Conservation (phyloP, 1,284 basidiomycete species). For the Leccinum fallax region DNA sequence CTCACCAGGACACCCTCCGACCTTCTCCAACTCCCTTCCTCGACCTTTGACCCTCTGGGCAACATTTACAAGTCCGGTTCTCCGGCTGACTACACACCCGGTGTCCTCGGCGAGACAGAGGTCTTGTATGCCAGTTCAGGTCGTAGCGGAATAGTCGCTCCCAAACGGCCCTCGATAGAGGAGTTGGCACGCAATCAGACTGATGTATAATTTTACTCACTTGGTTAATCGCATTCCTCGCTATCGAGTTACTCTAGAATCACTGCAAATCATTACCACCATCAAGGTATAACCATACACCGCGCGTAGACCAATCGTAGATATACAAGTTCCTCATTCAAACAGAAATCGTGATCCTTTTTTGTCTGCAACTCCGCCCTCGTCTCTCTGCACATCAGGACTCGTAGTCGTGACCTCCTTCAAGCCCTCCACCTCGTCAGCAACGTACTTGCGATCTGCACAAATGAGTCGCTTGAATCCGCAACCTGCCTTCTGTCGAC, state of each 20-base stretch:
- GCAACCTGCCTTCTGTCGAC: constrained; percentile 17
- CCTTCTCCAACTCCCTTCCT: constrained; percentile 65
- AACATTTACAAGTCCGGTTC: constrained; percentile 30
- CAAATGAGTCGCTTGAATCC: constrained; percentile 20
- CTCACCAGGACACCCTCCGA: constrained; percentile 74
- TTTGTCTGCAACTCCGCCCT: neutral
- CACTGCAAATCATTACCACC: neutral
- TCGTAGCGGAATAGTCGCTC: constrained; percentile 37
- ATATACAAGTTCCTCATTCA: neutral
- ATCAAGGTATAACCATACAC: neutral
- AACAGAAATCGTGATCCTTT: neutral
- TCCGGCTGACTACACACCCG: constrained; percentile 52
- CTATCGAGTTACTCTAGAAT: constrained; percentile 4
- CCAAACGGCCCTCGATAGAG: constrained; percentile 31
- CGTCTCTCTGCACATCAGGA: neutral
- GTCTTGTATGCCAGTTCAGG: constrained; percentile 69
- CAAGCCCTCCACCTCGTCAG: constrained; percentile 9
- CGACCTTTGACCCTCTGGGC: constrained; percentile 47
- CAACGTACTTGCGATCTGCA: constrained; percentile 18
- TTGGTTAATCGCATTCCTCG: constrained; percentile 31
- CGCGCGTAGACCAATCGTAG: neutral
- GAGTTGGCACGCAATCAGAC: constrained; percentile 19
- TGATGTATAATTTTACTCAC: constrained; percentile 31
- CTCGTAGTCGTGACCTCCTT: constrained; percentile 5
- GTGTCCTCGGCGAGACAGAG: constrained; percentile 61